Evolutionary conservation across 202 grass and related monocot genomes (phyloP).

Genomic region (Musa balbisiana): DNA sequence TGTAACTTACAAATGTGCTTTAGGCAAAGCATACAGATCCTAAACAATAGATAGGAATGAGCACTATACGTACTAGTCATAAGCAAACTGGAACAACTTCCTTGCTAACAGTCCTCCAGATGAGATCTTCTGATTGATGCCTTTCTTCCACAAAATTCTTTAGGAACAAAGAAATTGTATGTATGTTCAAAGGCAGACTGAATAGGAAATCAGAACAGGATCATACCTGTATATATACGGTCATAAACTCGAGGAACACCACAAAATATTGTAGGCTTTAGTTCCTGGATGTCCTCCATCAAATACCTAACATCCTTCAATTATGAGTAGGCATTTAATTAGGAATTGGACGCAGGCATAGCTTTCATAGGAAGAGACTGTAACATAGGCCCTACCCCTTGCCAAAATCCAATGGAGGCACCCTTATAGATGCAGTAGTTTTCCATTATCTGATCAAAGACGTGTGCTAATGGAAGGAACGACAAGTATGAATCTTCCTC

Average conservation of each 20-base stretch:
- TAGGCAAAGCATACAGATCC: neutral
- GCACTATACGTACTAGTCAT: constrained; percentile 60
- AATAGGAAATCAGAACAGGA: neutral
- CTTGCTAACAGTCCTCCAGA: constrained; percentile 62
- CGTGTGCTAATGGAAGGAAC: constrained; percentile 92
- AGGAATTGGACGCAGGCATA: neutral
- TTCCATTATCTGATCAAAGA: constrained; percentile 98
- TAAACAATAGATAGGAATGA: neutral
- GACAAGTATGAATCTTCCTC: constrained; percentile 96
- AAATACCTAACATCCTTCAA: constrained; percentile 79
- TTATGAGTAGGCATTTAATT: neutral
- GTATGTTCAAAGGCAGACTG: neutral
- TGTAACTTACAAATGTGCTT: neutral
- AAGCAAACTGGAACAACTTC: constrained; percentile 76
- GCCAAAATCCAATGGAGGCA: constrained; percentile 95
- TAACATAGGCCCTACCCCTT: constrained; percentile 50
- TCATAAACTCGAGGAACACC: constrained; percentile 96
- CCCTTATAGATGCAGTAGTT: constrained; percentile 96
- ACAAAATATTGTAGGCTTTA: constrained; percentile 93
- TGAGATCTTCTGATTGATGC: constrained; percentile 79
- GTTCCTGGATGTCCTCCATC: constrained; percentile 83
- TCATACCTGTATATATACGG: constrained; percentile 72
- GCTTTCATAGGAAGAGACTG: neutral
- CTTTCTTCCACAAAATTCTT: constrained; percentile 32
- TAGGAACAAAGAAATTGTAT: constrained; percentile 10